A percentile compares a stretch with the other conserved stretches of the same genome.
phyloP scores from a whole-genome alignment of 192 early-diverging fungal genomes.

The Hyaloraphidium curvatum region DNA sequence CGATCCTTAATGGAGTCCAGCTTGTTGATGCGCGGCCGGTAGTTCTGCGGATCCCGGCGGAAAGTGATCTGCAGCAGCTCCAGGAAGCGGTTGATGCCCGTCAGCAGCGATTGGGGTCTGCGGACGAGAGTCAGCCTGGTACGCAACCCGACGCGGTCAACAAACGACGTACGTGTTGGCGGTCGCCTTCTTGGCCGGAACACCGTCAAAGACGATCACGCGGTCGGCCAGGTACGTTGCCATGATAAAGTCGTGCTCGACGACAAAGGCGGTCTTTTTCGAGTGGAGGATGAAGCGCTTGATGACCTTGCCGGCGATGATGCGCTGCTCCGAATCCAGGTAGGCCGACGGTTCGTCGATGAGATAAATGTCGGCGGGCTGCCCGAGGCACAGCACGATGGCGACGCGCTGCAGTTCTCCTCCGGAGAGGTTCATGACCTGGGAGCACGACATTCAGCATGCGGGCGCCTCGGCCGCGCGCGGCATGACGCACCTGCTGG shows the following conservation, averaged over 20 bases:
- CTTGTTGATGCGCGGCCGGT: conserved; percentile 96
- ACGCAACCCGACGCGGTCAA: background rate
- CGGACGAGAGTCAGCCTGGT: background rate
- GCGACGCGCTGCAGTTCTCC: conserved; percentile 99
- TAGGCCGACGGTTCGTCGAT: conserved; percentile 97
- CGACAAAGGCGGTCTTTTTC: conserved; percentile 79
- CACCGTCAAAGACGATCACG: conserved; percentile 88
- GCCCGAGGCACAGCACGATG: conserved; percentile 70
- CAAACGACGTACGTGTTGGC: conserved; percentile 41
- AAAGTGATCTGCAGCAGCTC: conserved; percentile 81
- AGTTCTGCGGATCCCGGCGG: conserved; percentile 94
- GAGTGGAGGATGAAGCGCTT: conserved; percentile 89
- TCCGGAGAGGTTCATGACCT: conserved; percentile 55
- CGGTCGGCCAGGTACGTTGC: conserved; percentile 92
- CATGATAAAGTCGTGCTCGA: conserved; percentile 15
- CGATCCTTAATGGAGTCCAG: conserved; percentile 78
- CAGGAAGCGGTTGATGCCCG: conserved; percentile 96
- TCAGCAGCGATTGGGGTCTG: conserved; percentile 69
- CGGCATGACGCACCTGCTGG: conserved; percentile 44
- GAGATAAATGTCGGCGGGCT: conserved; percentile 86
- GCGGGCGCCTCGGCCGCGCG: no score
- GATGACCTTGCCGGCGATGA: conserved; percentile 95
- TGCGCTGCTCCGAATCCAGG: conserved; percentile 97
- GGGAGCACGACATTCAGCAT: background rate
- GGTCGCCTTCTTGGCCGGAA: conserved; percentile 59